Percentiles rank a stretch among this genome's conserved stretches.
Conservation (phyloP, 306 rosid genomes). For the Cyamopsis tetragonoloba region DNA sequence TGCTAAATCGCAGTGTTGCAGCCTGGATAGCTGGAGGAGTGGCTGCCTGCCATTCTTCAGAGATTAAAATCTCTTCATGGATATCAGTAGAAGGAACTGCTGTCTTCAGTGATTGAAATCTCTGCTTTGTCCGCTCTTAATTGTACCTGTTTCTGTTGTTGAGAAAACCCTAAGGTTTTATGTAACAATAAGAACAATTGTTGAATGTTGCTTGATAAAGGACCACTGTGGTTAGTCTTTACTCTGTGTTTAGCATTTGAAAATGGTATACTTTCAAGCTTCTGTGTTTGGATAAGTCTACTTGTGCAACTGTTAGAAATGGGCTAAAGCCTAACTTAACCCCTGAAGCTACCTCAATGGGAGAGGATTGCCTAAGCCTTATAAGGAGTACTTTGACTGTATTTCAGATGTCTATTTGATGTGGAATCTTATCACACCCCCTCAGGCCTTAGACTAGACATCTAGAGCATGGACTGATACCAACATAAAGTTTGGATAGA, state of each 20-base stretch:
- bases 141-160: background rate
- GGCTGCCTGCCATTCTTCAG: background rate
- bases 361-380: no score
- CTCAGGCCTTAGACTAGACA: no score
- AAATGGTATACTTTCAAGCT: background rate
- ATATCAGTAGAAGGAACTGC: no score
- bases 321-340: no score
- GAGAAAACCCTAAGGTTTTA: background rate
- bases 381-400: no score
- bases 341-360: no score
- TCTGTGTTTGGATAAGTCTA: background rate
- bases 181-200: background rate
- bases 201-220: background rate
- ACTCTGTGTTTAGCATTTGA: background rate
- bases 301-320: no score
- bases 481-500: no score
- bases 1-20: background rate
- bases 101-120: background rate
- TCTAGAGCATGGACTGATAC: no score
- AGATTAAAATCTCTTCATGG: background rate
- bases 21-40: background rate
- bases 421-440: no score
- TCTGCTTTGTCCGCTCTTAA: background rate
- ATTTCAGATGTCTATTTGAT: no score
- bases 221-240: background rate